Evolutionary conservation across 1,284 basidiomycete genomes (phyloP).

Genomic region (Leccinum brunneo-olivaceum): DNA sequence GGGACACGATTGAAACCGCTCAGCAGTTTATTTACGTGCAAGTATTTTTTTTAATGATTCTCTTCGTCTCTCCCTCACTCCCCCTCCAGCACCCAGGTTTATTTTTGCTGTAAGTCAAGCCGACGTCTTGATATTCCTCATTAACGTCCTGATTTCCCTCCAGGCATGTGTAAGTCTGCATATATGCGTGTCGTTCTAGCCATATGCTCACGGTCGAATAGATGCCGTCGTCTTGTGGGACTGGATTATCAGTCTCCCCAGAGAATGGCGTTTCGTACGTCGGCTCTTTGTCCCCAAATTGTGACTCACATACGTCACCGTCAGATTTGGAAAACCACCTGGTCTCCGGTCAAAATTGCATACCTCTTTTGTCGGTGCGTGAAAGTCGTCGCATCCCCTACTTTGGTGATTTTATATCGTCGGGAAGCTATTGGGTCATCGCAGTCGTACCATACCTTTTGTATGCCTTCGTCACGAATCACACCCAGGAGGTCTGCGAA

Average conservation of each 20-base stretch:
- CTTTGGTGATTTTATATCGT: background rate
- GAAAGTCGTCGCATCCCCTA: background rate
- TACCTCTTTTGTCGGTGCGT: conserved; percentile 74
- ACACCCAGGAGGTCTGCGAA: conserved; percentile 52
- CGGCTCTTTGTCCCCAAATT: conserved; percentile 8
- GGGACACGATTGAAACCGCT: conserved; percentile 36
- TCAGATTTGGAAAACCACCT: conserved; percentile 72
- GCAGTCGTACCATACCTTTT: conserved; percentile 68
- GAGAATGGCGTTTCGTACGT: conserved; percentile 69
- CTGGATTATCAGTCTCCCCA: conserved; percentile 67
- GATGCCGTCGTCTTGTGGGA: conserved; percentile 78
- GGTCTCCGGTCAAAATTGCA: conserved; percentile 73
- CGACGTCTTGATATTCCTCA: background rate
- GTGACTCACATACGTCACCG: conserved; percentile 1
- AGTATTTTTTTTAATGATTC: conserved; percentile 19
- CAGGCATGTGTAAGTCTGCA: conserved; percentile 66
- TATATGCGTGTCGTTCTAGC: conserved; percentile 11
- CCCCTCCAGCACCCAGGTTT: conserved; percentile 56
- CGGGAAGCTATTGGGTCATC: conserved; percentile 68
- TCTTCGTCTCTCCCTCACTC: conserved; percentile 8
- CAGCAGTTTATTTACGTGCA: conserved; percentile 48
- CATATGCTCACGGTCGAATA: conserved; percentile 29
- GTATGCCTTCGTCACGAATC: conserved; percentile 64
- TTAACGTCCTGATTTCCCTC: conserved; percentile 12
- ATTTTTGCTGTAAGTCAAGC: conserved; percentile 66